Base-by-base conservation (phyloP, 1,284 basidiomycete genomes). In the Apiotrichum porosum region DNA sequence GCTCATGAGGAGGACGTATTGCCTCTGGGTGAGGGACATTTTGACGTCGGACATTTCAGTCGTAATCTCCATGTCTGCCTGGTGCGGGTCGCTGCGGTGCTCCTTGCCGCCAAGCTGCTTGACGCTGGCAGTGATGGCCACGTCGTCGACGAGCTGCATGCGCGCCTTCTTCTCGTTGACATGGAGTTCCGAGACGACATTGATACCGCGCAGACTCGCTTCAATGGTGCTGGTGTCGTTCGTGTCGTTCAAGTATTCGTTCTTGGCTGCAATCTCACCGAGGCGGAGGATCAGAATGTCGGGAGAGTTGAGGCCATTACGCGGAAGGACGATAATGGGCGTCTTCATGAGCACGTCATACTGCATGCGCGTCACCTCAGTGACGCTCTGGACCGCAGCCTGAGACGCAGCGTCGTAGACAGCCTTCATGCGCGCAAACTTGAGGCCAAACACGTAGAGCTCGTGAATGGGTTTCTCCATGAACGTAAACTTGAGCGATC, bases 341-440 rank as follows among this genome's bases (percentile, higher is more conserved):
- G 93, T 88, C 74, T 91, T 89, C 68, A 98, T 79, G 32, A 85
- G 82, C 23, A 98, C 71, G 54, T 94, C 83, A 75, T 94, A 97
- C 66, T 88, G 83, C 87, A 98, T 92, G 50, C 83, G 80, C 17
- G 76, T 75, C 13, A 93, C 85, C 69, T 88, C 86, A 30, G 89
- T 83, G 4, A 93, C 95, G 42, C 83, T 81, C 65, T 97, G 91
- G 9, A 88, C 89, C 18, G 95, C 95, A 17, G 84, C 94, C 66
- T 87, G 83, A 6, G 89, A 88, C 9, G 94, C 71, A n/a, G 91
- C 84, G 71, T 98, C 94, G 64, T 98, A 98, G 9, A 98, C 75
- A 2, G 87, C 88, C 74, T 95, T 95, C 61, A 97, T 81, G 56
- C 83, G 85, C 2, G 91, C 89, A 45, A 99, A 84, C 69, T 93